Conservation (phyloP, 2,329 filamentous ascomycete genomes). For the Amauroascus verrucosus region DNA sequence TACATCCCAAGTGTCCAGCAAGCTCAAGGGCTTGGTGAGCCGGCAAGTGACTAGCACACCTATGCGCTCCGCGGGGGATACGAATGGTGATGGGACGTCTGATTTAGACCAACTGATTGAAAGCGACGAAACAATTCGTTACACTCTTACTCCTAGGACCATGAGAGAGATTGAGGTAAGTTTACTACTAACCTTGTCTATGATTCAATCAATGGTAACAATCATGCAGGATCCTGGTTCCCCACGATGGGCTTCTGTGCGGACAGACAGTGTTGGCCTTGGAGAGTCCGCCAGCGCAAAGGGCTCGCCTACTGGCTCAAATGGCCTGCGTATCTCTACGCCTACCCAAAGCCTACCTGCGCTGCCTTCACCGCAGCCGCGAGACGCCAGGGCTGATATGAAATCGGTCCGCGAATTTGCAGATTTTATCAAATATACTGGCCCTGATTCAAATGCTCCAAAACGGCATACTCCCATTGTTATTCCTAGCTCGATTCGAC, state of each 20-base stretch:
- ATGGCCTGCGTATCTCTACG: constrained; percentile 4
- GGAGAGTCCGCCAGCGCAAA: not conserved
- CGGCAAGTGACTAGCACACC: constrained; percentile 22
- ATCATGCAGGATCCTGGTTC: constrained; percentile 26
- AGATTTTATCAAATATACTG: constrained; percentile 79
- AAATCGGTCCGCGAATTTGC: constrained; percentile 75
- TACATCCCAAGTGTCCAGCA: constrained; percentile 33
- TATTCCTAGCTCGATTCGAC: not conserved
- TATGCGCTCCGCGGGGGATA: constrained; percentile 19
- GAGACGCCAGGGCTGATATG: constrained; percentile 60
- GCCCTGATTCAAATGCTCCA: constrained; percentile 40
- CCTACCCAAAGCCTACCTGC: constrained; percentile 9
- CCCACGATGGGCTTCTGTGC: constrained; percentile 24
- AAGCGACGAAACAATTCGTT: constrained; percentile 72
- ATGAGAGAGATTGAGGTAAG: constrained; percentile 65
- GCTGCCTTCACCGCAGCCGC: constrained; percentile 37
- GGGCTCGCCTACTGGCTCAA: not conserved
- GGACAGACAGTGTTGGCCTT: constrained; percentile 23
- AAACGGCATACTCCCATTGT: constrained; percentile 6
- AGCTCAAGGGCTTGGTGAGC: constrained; percentile 35
- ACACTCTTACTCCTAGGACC: constrained; percentile 67
- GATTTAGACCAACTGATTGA: constrained; percentile 72
- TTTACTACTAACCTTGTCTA: not conserved
- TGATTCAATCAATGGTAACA: not conserved
- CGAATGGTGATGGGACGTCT: constrained; percentile 46